Evolutionary conservation across 495 filamentous ascomycete species (phyloP), one percentile per base, ranked within the genome.

Genomic region (Jackrogersella multiformis): DNA sequence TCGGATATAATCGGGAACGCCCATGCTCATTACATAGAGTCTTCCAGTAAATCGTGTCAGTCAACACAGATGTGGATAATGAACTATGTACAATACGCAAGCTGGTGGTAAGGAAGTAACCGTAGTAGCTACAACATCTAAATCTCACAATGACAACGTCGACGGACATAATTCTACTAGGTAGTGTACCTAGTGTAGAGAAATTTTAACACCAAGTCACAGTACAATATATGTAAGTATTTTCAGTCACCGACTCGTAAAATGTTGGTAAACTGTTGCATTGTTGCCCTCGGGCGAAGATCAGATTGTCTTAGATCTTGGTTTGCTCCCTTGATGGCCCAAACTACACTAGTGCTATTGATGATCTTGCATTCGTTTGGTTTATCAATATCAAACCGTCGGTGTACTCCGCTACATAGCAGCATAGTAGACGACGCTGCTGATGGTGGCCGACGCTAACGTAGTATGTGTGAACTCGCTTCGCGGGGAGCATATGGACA

Each of bases 231-330:
- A 32, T 56, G 21, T 52, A 41, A 36, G 18, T 55, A 30, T 34
- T 30, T 36, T 61, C 61, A 45, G 61, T 66, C 30, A 66, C 67
- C 52, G 53, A 62, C 61, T 65, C 35, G 45, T 46, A 44, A 60
- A 45, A 9, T 38, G 52, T 48, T 57, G 52, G n/a, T n/a, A n/a
- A n/a, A n/a, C n/a, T n/a, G n/a, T n/a, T n/a, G n/a, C 61, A 65
- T 56, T 52, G 48, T 21, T 61, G 28, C 49, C 34, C 32, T 35
- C 42, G 51, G 42, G 26, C 42, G 42, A 46, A 21, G 51, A 62
- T 70, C 57, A 44, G 21, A 46, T 54, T 70, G 61, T 66, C 67
- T 70, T 65, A 66, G 67, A 66, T 66, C 67, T 70, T 60, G 61
- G 67, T 70, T 70, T 70, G 67, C 67, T 70, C 35, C 67, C 56